phyloP scores from a whole-genome alignment of 352 stramenopile genomes.

The Globisporangium yorkense region DNA sequence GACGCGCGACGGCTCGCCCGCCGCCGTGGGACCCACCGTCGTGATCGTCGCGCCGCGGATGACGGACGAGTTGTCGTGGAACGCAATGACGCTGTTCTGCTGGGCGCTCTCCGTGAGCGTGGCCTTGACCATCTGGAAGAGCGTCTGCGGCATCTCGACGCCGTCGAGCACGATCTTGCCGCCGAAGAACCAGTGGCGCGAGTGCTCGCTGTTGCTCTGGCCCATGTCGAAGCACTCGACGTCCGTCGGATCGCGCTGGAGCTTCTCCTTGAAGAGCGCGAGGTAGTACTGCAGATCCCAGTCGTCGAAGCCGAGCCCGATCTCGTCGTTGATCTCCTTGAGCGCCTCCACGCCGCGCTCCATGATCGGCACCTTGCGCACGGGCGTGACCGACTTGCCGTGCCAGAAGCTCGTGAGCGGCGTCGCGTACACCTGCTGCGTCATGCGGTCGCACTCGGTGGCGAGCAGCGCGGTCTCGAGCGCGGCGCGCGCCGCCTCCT shows the following conservation, averaged over 20 bases:
- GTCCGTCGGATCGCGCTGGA: conserved; percentile 96
- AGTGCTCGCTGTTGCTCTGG: conserved; percentile 99
- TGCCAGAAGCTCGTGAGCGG: conserved; percentile 91
- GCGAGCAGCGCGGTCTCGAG: conserved; percentile 60
- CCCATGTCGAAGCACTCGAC: conserved; percentile 99
- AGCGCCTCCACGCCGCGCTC: conserved; percentile 91
- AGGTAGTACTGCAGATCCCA: conserved; percentile 99
- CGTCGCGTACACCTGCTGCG: conserved; percentile 92
- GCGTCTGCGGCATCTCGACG: conserved; percentile 92
- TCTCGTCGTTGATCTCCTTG: conserved; percentile 93
- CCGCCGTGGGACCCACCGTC: conserved; percentile 65
- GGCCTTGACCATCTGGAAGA: conserved; percentile 99
- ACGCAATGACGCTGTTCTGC: conserved; percentile 97
- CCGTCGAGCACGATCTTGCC: conserved; percentile 99
- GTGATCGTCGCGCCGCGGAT: conserved; percentile 92
- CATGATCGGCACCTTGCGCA: conserved; percentile 94
- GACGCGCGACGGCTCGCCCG: conserved; percentile 62
- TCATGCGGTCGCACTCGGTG: conserved; percentile 94
- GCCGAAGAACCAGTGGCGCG: conserved; percentile 99
- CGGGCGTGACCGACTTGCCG: conserved; percentile 69
- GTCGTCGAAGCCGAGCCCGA: conserved; percentile 97
- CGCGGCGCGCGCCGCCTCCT: conserved; percentile 28
- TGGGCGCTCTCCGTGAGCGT: conserved; percentile 90
- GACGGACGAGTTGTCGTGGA: conserved; percentile 98
- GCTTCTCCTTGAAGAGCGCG: conserved; percentile 95